Base-by-base conservation (phyloP, 2,329 filamentous ascomycete genomes). In the Pseudopyrenochaeta lycopersici region DNA sequence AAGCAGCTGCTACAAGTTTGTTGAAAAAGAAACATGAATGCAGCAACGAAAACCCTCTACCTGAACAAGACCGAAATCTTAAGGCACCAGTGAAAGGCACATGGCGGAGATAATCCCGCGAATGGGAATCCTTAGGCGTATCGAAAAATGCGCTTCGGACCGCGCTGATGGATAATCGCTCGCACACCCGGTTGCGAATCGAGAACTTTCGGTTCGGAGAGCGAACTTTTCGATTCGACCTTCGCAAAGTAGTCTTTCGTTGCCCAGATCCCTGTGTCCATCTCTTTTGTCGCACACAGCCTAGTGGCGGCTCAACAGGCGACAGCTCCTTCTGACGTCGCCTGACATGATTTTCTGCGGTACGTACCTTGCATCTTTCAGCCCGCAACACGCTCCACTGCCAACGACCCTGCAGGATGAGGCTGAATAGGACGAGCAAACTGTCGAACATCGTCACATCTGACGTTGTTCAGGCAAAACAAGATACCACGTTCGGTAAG, bases 301-400 rank as follows among this genome's bases (percentile, higher is more conserved):
- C 38, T 42, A 12, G 18, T 42, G 21, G 43, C 40, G 21, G 44
- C n/a, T 32, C 30, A 21, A 54, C 7, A 17, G 35, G 33, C 35
- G 35, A 15, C 35, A 20, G 35, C 2, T 6, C 35, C n/a, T 23
- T 11, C 20, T 54, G 43, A 53, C 54, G 54, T 55, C 30, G 38
- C 56, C 38, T 50, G 29, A 50, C 46, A 52, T 45, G 33, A 14
- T 40, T 42, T 14, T n/a, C 43, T 18, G 41, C 42, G 54, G 36
- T 39, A 60, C 62, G 36, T 39, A 60, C 62, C 57, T n/a, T 64
- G 60, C 63, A 46, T 60, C 53, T 42, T 23, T 51, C 43, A 54
- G 44, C 41, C 49, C 21, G n/a, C 18, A n/a, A 12, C 20, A 21
- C 20, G 1, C 6, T 11, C 20, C 17, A 11, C 35, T 33, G 23